Evolutionary conservation across 192 early-diverging fungal genomes (phyloP).

Genomic region (Allomyces arbusculus): DNA sequence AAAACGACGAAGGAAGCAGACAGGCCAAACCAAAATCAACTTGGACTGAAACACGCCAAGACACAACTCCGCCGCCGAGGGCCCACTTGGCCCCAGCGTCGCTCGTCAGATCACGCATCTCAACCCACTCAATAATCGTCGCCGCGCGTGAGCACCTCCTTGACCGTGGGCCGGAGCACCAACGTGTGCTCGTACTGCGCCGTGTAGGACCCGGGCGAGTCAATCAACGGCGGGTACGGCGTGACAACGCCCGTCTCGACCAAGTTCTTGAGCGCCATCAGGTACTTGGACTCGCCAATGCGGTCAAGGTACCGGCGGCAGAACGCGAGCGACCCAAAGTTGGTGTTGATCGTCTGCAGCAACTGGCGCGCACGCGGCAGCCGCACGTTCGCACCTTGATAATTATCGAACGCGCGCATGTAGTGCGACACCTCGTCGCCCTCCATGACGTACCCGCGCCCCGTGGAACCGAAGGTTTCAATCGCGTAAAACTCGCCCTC

Average conservation of each 20-base stretch:
- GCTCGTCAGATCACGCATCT: too few species aligned
- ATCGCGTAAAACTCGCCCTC: slow-evolving; percentile 88
- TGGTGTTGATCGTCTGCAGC: slow-evolving; percentile 59
- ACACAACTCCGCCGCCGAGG: too few species aligned
- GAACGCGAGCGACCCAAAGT: slow-evolving; percentile 87
- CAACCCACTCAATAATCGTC: slow-evolving; percentile 34
- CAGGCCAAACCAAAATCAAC: too few species aligned
- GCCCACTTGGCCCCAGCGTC: too few species aligned
- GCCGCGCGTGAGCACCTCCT: slow-evolving; percentile 60
- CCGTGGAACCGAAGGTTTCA: slow-evolving; percentile 88
- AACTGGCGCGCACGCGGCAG: slow-evolving; percentile 52
- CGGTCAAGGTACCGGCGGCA: slow-evolving; percentile 91
- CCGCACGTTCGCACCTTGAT: slow-evolving; percentile 20
- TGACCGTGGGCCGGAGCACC: slow-evolving; percentile 65
- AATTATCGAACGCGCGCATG: slow-evolving; percentile 34
- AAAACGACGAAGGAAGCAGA: too few species aligned
- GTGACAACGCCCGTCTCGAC: slow-evolving; percentile 64
- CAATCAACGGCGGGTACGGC: slow-evolving; percentile 73
- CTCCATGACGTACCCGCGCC: slow-evolving; percentile 70
- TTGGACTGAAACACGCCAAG: too few species aligned
- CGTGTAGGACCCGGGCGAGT: slow-evolving; percentile 69
- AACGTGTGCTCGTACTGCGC: slow-evolving; percentile 96
- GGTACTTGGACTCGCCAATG: slow-evolving; percentile 74
- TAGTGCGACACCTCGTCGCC: slow-evolving; percentile 88
- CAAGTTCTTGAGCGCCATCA: slow-evolving; percentile 61